phyloP scores from a whole-genome alignment of 441 rosid species.

The Gossypium laxum region DNA sequence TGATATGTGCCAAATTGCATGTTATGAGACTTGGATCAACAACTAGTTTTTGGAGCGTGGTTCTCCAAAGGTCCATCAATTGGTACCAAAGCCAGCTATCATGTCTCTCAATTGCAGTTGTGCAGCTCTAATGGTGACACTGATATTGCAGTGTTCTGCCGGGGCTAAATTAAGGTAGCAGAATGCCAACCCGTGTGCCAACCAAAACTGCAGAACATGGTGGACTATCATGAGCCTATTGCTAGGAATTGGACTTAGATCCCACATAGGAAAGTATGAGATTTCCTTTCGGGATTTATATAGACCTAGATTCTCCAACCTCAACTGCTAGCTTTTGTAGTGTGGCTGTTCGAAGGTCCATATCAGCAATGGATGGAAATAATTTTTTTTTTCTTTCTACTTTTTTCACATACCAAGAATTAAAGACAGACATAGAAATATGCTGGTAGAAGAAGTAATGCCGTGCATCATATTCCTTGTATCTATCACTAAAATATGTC shows the following conservation, averaged over 20 bases:
- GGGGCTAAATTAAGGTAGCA: neutral
- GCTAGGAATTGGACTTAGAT: neutral
- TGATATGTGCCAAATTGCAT: neutral
- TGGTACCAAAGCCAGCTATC: neutral
- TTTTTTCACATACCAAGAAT: neutral
- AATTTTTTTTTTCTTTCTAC: neutral
- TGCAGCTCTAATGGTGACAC: neutral
- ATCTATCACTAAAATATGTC: neutral
- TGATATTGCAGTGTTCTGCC: neutral
- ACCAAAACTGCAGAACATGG: neutral
- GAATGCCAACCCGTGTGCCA: neutral
- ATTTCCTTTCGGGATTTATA: too few relatives aligned
- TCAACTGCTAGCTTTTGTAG: too few relatives aligned
- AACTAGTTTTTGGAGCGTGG: neutral
- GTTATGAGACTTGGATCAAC: neutral
- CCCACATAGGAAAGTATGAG: neutral
- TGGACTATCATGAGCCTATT: neutral
- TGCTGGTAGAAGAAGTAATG: neutral
- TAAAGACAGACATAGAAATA: neutral
- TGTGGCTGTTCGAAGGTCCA: too few relatives aligned
- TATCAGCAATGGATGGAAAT: too few relatives aligned
- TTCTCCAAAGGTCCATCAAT: neutral
- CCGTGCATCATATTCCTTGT: neutral
- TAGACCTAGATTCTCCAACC: too few relatives aligned
- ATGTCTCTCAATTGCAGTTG: neutral